These are phyloP conservation scores for Wakefieldia striispora DNA, from an alignment of 768 basidiomycete genomes.

Conservation along the genomic window DNA sequence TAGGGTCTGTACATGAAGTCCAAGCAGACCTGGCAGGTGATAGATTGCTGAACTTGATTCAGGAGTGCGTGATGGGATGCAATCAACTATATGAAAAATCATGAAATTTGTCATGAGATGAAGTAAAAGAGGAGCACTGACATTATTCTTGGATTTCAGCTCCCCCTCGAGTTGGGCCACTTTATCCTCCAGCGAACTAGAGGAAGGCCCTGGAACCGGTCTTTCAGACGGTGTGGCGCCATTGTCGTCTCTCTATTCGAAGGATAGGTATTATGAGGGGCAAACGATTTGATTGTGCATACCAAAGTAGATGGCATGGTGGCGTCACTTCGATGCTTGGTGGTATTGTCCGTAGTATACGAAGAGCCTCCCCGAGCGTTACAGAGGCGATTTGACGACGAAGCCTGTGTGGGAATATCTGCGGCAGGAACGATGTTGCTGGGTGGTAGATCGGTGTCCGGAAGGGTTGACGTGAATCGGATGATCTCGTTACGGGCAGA, in stretches of 20 bases:
- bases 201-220: background rate
- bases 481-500: slow-evolving; percentile 26
- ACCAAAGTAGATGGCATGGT: slow-evolving; percentile 14
- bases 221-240: background rate
- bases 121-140: slow-evolving; percentile 21
- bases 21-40: slow-evolving; percentile 79
- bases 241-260: slow-evolving; percentile 6
- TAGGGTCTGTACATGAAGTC: slow-evolving; percentile 73
- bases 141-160: slow-evolving; percentile 39
- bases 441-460: slow-evolving; percentile 8
- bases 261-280: slow-evolving; percentile 6
- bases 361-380: background rate
- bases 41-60: slow-evolving; percentile 54
- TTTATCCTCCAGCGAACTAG: slow-evolving; percentile 13
- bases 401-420: background rate
- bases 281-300: background rate
- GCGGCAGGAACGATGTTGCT: background rate
- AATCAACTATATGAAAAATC: slow-evolving; percentile 39
- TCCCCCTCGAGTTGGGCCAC: slow-evolving; percentile 45
- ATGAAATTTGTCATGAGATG: background rate
- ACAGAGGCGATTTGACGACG: background rate
- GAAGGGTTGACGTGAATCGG: slow-evolving; percentile 23
- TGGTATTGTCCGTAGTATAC: background rate
- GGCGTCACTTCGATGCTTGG: slow-evolving; percentile 1
- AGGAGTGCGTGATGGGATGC: slow-evolving; percentile 52